phyloP scores from a whole-genome alignment of 805 yeast genomes.

The Candida germanica region DNA sequence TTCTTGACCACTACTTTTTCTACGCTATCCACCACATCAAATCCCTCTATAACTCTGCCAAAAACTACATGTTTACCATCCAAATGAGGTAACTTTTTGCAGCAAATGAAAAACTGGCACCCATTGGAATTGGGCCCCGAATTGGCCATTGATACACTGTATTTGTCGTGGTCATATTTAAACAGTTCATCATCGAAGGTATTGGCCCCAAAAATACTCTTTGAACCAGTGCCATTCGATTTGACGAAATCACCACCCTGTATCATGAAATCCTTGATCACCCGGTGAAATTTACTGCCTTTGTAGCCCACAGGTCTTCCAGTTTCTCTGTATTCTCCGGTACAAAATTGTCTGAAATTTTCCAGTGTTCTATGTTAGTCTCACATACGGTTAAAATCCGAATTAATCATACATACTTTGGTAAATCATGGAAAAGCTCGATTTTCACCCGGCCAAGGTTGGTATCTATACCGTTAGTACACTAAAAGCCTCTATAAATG shows the following conservation, averaged over 20 bases:
- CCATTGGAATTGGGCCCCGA: slow-evolving; percentile 47
- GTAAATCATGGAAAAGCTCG: slow-evolving; percentile 32
- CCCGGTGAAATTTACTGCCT: slow-evolving; percentile 52
- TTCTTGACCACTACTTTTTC: slow-evolving; percentile 3
- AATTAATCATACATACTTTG: slow-evolving; percentile 8
- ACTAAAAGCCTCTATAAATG: too few species aligned
- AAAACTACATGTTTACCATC: slow-evolving; percentile 95
- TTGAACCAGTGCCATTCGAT: slow-evolving; percentile 82
- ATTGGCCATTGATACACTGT: slow-evolving; percentile 87
- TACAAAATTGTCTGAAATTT: slow-evolving; percentile 50
- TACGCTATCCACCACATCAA: slow-evolving; percentile 63
- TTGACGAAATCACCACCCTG: slow-evolving; percentile 37
- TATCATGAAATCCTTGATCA: slow-evolving; percentile 34
- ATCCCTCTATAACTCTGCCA: slow-evolving; percentile 87
- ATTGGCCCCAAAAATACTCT: slow-evolving; percentile 54
- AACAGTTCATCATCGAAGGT: slow-evolving; percentile 57
- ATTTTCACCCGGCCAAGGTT: slow-evolving; percentile 39
- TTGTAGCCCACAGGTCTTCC: slow-evolving; percentile 61
- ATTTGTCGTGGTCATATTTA: slow-evolving; percentile 62
- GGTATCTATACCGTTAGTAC: slow-evolving; percentile 4
- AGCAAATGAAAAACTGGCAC: slow-evolving; percentile 43
- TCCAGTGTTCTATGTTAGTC: slow-evolving; percentile 34
- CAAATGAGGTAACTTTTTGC: slow-evolving; percentile 64
- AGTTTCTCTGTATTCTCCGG: slow-evolving; percentile 33
- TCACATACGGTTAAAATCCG: not conserved